These are phyloP conservation scores for Aspergillus indologenus DNA, from an alignment of 495 filamentous ascomycete species.

Conservation along the genomic window DNA sequence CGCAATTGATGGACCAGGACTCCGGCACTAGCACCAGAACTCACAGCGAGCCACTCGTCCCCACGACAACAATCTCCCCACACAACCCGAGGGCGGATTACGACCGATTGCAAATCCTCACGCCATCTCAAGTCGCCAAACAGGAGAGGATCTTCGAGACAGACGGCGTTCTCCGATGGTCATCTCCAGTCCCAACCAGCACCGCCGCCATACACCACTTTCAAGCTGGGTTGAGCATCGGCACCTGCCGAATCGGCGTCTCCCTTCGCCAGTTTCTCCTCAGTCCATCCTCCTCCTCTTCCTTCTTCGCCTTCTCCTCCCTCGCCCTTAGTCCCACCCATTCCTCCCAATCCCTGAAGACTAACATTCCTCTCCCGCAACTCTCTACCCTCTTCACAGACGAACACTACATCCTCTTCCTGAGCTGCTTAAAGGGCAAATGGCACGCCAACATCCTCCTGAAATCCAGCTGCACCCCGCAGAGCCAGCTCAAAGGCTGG, in stretches of 20 bases:
- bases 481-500: slow-evolving; percentile 66
- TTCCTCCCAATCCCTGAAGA: slow-evolving; percentile 13
- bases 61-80: neutral
- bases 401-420: slow-evolving; percentile 34
- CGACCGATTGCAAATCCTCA: slow-evolving; percentile 38
- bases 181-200: slow-evolving; percentile 8
- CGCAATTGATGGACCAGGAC: neutral
- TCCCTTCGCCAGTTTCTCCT: slow-evolving; percentile 31
- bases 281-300: neutral
- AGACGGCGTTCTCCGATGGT: slow-evolving; percentile 59
- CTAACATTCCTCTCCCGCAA: slow-evolving; percentile 16
- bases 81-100: slow-evolving; percentile 3
- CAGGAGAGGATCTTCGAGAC: slow-evolving; percentile 71
- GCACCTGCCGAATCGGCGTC: slow-evolving; percentile 35
- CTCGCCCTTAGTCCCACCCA: slow-evolving; percentile 2
- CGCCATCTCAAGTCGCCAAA: slow-evolving; percentile 59
- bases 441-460: slow-evolving; percentile 57
- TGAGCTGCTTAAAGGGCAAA: slow-evolving; percentile 12
- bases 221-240: slow-evolving; percentile 8
- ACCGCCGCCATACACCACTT: slow-evolving; percentile 13
- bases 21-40: neutral
- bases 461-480: slow-evolving; percentile 52
- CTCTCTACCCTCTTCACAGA: slow-evolving; percentile 26
- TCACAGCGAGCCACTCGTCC: neutral
- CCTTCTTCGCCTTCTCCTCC: neutral